Base-by-base conservation (phyloP, 768 basidiomycete species). In the Lactarius evosmus region DNA sequence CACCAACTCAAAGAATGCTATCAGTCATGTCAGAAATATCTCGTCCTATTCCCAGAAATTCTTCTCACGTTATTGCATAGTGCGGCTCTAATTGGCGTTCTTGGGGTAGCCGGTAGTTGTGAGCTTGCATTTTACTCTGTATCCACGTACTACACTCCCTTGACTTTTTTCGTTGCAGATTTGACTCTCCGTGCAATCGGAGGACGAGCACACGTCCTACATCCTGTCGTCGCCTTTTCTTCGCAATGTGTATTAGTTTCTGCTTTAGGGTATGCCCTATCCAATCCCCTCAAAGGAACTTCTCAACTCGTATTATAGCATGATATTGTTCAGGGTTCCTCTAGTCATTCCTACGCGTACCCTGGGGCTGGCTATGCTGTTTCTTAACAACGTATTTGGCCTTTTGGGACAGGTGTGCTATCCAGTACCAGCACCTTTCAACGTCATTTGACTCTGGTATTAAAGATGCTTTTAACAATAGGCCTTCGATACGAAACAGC, bases 51-150 rank as follows among this genome's bases (percentile, higher is more conserved):
- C 33, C 3, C 14, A 44, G 44, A 6, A 25, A 12, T 49, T 49
- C 5, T 4, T 25, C 46, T 60, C 27, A 14, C 56, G 27, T 50
- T 32, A 53, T 60, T 12, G 17, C 36, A 16, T 61, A 88, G 87
- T 3, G 77, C 86, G 33, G 83, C 85, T 1, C 75, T 93, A 27
- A 49, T 88, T 7, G 85, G 88, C n/a, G 86, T 91, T 0, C 41
- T 85, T 0, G 86, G 88, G 1, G 76, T 83, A 0, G 83, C 87
- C 12, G 83, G 84, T 1, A 87, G 90, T 30, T 87, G 90, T 91
- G 69, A 71, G 87, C 76, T 17, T 33, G 56, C 44, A 27, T 17
- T 33, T 6, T 7, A 12, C 22, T 2, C 11, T 33, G 12, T 7
- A 49, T 49, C 46, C 22, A 25, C 25, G 19, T 25, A 1, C 17